A percentile compares a stretch with the other conserved stretches of the same genome.
phyloP scores from a whole-genome alignment of 805 yeast genomes.

The Aciculoconidium aculeatum region DNA sequence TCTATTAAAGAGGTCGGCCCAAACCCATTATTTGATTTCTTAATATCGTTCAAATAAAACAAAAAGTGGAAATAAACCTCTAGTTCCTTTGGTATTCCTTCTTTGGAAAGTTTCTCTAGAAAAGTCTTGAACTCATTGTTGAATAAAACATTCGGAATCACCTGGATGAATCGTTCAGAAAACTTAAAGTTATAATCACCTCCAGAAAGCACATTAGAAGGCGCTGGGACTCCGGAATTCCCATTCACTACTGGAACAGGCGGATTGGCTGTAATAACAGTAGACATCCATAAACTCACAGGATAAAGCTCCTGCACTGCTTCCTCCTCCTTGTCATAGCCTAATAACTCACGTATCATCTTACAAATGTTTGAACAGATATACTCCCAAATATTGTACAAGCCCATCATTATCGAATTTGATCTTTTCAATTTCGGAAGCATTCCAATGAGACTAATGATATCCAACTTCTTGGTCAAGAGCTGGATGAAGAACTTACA shows the following conservation, averaged over 20 bases:
- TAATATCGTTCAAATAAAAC: slow-evolving; percentile 50
- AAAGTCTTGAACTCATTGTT: slow-evolving; percentile 28
- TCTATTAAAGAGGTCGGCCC: slow-evolving; percentile 74
- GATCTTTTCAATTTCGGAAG: slow-evolving; percentile 73
- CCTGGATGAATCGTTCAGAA: slow-evolving; percentile 48
- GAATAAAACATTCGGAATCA: slow-evolving; percentile 41
- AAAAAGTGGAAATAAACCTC: slow-evolving; percentile 39
- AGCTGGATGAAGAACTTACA: slow-evolving; percentile 57
- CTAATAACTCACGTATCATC: slow-evolving; percentile 42
- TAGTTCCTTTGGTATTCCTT: slow-evolving; percentile 33
- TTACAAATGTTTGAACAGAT: slow-evolving; percentile 47
- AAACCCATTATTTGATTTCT: slow-evolving; percentile 72
- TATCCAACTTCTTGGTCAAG: slow-evolving; percentile 47
- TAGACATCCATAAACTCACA: too few relatives aligned
- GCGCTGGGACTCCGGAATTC: too few relatives aligned
- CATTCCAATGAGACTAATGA: slow-evolving; percentile 52
- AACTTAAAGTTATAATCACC: slow-evolving; percentile 18
- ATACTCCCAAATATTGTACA: slow-evolving; percentile 61
- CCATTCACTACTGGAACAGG: too few relatives aligned
- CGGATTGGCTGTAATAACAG: too few relatives aligned
- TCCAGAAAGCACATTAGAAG: too few relatives aligned
- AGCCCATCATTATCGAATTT: slow-evolving; percentile 67
- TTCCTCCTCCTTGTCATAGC: slow-evolving; percentile 29
- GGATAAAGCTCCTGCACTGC: too few relatives aligned
- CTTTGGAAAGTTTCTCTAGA: slow-evolving; percentile 17